These are phyloP conservation scores for Ophiostoma perfectum DNA, from an alignment of 2,329 filamentous ascomycete species.

Conservation along the genomic window DNA sequence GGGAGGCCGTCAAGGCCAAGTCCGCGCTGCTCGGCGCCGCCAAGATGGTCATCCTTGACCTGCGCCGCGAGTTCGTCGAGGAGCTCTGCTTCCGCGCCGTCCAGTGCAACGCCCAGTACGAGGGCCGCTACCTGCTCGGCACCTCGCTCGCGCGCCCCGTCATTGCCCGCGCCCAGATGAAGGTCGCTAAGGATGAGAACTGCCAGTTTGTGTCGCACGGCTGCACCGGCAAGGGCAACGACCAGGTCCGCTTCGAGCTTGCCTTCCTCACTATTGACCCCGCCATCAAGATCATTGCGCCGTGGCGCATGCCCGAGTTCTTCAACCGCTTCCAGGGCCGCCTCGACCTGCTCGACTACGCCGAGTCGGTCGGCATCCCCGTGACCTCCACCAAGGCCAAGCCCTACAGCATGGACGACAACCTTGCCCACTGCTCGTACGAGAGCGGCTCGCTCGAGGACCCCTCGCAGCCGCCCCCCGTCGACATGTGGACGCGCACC, in stretches of 20 bases:
- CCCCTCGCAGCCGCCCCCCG: constrained; percentile 58
- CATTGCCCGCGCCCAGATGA: constrained; percentile 63
- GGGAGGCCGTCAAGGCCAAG: constrained; percentile 66
- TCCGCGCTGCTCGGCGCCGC: constrained; percentile 54
- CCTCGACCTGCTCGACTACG: constrained; percentile 67
- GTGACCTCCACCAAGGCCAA: constrained; percentile 68
- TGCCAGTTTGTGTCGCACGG: constrained; percentile 27
- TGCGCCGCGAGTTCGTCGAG: constrained; percentile 71
- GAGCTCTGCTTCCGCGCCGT: constrained; percentile 76
- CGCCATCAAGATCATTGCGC: constrained; percentile 66
- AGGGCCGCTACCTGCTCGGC: constrained; percentile 50
- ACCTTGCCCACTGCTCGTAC: constrained; percentile 63
- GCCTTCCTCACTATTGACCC: constrained; percentile 45
- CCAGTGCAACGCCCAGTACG: constrained; percentile 66
- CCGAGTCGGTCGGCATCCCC: constrained; percentile 60
- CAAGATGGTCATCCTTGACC: constrained; percentile 58
- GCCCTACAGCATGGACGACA: constrained; percentile 55
- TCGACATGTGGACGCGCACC: constrained; percentile 76
- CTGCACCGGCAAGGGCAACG: constrained; percentile 55
- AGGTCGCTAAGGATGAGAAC: constrained; percentile 56
- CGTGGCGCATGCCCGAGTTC: constrained; percentile 66
- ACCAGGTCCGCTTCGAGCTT: constrained; percentile 38
- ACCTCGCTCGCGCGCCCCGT: constrained; percentile 63
- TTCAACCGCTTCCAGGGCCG: constrained; percentile 66
- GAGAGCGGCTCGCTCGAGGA: constrained; percentile 62